Evolutionary conservation across 2,329 filamentous ascomycete species (phyloP), one percentile per base, ranked within the genome.

Genomic region (Aureobasidium sp.): DNA sequence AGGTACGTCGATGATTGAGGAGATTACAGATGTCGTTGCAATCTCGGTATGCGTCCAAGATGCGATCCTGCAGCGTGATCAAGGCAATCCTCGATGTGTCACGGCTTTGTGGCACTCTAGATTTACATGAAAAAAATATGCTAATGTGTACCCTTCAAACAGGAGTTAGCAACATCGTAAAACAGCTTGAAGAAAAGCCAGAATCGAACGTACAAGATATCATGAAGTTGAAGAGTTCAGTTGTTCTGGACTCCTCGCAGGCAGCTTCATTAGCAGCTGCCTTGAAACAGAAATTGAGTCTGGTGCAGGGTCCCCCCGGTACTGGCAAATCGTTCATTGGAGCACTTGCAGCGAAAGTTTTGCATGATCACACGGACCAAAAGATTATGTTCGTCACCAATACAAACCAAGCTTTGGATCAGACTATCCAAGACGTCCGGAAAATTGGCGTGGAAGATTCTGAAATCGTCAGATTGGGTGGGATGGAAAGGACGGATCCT

Each of bases 251-350:
- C 65, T 59, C 66, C 9, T 74, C 72, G 3, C 78, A 81, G 65
- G 78, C 79, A 5, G 61, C 65, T 5, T 83, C 84, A 2, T 69
- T 88, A 1, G 64, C 85, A 0, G 73, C 78, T 25, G 77, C 82
- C 3, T 70, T 89, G 0, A 77, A 74, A 0, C 76, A 78, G 1
- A 76, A 78, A 39, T 69, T 88, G 9, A 80, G 83, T 1, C 74
- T 89, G 5, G 85, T 89, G 11, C 86, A 90, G 73, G 87, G 87
- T 0, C 87, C 87, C 0, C 87, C 87, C 0, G 87, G 87, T 0
- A 90, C 87, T 0, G 87, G 87, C 0, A 59, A 59, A 41, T 49
- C 44, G 3, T 49, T 81, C 65, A 77, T 81, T 0, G 86, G 85
- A 2, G 77, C 83, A 2, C 76, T 80, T 45, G 69, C 88, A 21